Percentiles rank a stretch among this genome's conserved stretches.
phyloP scores from a whole-genome alignment of 345 rosid species.

The Eucalyptus marginata region DNA sequence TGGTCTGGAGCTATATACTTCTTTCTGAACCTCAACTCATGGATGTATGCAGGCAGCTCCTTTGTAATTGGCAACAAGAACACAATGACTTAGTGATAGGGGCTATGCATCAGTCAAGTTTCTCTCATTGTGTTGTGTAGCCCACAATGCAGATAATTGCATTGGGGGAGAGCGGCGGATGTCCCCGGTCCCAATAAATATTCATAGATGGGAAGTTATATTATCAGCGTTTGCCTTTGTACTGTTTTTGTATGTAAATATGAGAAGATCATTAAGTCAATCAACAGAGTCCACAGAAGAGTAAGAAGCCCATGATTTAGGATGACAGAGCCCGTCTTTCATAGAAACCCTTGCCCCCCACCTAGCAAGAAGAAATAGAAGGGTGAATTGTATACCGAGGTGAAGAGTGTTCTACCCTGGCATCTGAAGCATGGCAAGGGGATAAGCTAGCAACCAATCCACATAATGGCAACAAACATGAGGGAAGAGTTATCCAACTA shows the following conservation, averaged over 20 bases:
- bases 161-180: background rate
- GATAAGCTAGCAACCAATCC: background rate
- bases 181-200: background rate
- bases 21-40: background rate
- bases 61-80: background rate
- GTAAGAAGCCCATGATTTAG: background rate
- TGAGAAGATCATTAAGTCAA: background rate
- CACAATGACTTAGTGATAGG: background rate
- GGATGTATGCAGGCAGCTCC: background rate
- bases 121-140: background rate
- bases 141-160: background rate
- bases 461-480: background rate
- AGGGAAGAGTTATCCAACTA: background rate
- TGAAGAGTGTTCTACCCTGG: background rate
- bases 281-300: background rate
- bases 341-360: background rate
- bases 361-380: background rate
- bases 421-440: background rate
- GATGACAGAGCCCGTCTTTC: background rate
- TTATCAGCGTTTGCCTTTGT: background rate
- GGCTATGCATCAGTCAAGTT: background rate
- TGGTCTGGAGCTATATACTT: background rate
- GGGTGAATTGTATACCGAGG: background rate
- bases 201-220: background rate
- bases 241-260: background rate